phyloP scores from a whole-genome alignment of 805 yeast genomes.

The Blastobotrys robertii region DNA sequence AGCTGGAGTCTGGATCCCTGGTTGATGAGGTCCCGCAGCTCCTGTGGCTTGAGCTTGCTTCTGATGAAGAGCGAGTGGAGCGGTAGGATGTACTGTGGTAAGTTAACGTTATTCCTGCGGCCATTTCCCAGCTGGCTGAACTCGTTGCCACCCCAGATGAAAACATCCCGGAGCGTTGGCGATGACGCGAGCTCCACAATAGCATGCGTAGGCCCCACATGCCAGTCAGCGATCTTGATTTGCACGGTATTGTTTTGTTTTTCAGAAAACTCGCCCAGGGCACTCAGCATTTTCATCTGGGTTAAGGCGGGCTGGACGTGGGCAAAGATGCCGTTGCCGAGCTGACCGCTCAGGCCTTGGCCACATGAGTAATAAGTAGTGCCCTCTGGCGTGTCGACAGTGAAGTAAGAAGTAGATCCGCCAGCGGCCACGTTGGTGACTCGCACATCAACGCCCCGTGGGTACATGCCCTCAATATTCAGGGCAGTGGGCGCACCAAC shows the following conservation, averaged over 20 bases:
- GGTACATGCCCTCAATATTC: conserved; percentile 33
- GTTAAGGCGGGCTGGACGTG: conserved; percentile 67
- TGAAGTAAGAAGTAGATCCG: conserved; percentile 51
- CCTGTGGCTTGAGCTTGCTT: neutral
- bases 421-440: conserved; percentile 50
- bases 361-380: conserved; percentile 53
- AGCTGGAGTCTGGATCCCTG: conserved; percentile 34
- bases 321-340: conserved; percentile 67
- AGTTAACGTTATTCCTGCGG: conserved; percentile 42
- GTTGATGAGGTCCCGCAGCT: conserved; percentile 1
- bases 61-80: conserved; percentile 3
- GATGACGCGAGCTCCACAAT: conserved; percentile 39
- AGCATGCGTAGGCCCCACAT: conserved; percentile 60
- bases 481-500: conserved; percentile 60
- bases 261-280: conserved; percentile 49
- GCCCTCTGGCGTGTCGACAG: conserved; percentile 17
- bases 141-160: conserved; percentile 79
- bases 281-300: conserved; percentile 39
- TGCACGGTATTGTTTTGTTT: conserved; percentile 30
- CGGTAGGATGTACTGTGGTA: conserved; percentile 10
- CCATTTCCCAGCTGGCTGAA: conserved; percentile 82
- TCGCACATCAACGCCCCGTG: conserved; percentile 32
- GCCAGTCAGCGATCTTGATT: conserved; percentile 42
- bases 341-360: conserved; percentile 74
- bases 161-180: conserved; percentile 36